Evolutionary conservation across 345 rosid genomes (phyloP), one percentile per base, ranked within the genome.

Genomic region (Abelmoschus esculentus): DNA sequence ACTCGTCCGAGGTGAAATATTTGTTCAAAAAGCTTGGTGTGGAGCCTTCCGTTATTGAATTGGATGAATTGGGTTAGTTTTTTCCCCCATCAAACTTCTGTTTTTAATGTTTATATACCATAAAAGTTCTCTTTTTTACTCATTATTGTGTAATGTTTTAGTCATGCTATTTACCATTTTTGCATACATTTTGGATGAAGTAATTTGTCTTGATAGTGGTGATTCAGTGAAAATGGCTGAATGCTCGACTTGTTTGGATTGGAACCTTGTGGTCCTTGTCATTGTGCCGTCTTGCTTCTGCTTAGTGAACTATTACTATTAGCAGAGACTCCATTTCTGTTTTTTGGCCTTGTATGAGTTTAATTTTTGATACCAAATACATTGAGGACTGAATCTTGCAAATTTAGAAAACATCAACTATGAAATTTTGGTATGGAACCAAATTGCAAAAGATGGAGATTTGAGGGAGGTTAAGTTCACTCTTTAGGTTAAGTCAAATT

Each of bases 1-100:
- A 89, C 74, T 91, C 97, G 2, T 72, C 88, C 29, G 99, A 95
- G 83, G 99, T 95, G 96, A 95, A 89, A 83, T 70, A 77, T 9
- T 75, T 95, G 87, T 88, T 95, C 79, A 85, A 87, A 73, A 88
- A 67, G 75, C 86, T 91, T 59, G 91, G 88, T 2, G 97, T 81
- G 80, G 73, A 85, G 67, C 97, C 97, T 9, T 62, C 86, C 66
- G 96, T 89, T 66, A 77, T 95, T 73, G 97, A 95, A 74, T 83
- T 95, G 86, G 99, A 95, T 77, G 87, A 89, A 71, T 76, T 91
- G 78, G 99, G 99, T 95, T 75, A 61, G 86, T 73, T 26, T 26
- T 22, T 22, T 22, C 1, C 26, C 26, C 26, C 26, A 22, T 22
- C 26, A 22, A 22, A 22, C 26, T 22, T 22, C 26, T 22, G 26